These are phyloP conservation scores for Eutrema heterophyllum DNA, from an alignment of 345 rosid genomes.

Conservation along the genomic window DNA sequence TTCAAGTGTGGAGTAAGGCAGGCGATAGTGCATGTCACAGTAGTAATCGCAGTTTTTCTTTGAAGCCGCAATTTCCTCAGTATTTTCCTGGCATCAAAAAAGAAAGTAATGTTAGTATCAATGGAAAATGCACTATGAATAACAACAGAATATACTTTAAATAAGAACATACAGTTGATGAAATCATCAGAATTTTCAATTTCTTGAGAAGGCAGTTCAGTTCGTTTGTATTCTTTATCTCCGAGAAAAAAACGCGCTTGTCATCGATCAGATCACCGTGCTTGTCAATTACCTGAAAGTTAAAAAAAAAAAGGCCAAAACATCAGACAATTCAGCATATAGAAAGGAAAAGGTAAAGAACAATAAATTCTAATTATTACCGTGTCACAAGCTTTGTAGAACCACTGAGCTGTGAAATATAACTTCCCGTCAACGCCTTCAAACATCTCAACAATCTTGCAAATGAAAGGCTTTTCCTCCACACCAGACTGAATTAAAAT, in stretches of 20 bases:
- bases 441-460: slow-evolving; percentile 62
- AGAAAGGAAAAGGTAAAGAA: not conserved
- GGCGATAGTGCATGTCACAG: slow-evolving; percentile 50
- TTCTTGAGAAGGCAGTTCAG: slow-evolving; percentile 46
- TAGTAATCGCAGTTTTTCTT: slow-evolving; percentile 44
- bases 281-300: slow-evolving; percentile 44
- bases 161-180: slow-evolving; percentile 38
- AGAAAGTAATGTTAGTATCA: not conserved
- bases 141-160: not conserved
- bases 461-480: slow-evolving; percentile 39
- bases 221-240: slow-evolving; percentile 49
- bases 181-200: slow-evolving; percentile 39
- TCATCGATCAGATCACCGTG: slow-evolving; percentile 25
- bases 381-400: slow-evolving; percentile 62
- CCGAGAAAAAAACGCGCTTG: slow-evolving; percentile 58
- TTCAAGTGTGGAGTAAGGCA: slow-evolving; percentile 51
- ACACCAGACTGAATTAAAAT: slow-evolving; percentile 40
- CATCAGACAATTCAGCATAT: not conserved
- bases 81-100: slow-evolving; percentile 38
- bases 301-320: not conserved
- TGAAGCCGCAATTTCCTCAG: slow-evolving; percentile 22
- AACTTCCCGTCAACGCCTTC: slow-evolving; percentile 40
- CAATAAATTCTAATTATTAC: slow-evolving; percentile 36
- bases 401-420: slow-evolving; percentile 73
- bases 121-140: not conserved